Evolutionary conservation across 176 grass and related monocot species (phyloP), one percentile per base, ranked within the genome.

Genomic region (Saccharum officinarum): DNA sequence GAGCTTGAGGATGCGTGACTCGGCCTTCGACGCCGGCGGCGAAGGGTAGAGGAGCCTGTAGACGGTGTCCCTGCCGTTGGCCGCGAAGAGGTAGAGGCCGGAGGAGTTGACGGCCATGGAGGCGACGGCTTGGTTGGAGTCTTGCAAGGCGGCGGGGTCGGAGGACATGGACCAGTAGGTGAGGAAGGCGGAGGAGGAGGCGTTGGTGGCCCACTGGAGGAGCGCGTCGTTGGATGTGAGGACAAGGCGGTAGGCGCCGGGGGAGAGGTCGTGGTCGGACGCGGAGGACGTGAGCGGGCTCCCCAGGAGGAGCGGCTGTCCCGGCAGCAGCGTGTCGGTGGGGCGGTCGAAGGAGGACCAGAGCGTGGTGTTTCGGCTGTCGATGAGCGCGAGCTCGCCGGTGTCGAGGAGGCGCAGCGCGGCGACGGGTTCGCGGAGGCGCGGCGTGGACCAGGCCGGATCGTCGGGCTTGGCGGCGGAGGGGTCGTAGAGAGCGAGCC

Each of bases 321-420:
- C 86, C 4, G 82, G 72, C 15, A 97, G 82, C 18, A 95, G 79
- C 31, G 87, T 91, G 75, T 97, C 89, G n/a, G 91, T 91, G 62
- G 92, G 92, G 7, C 61, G 61, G 28, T 85, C 73, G 62, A 88
- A 95, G 39, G 90, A 88, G 45, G 91, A 91, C 92, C 95, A 93
- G 20, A 95, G 91, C 60, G 92, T 93, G 30, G 85, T 22, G 80
- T 98, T 91, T 4, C 1, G 9, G 25, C 7, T 63, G 77, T 88
- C 95, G 82, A 97, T 64, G 77, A 95, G 91, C 1, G 20, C 37
- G 40, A 98, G 93, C 71, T 98, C 92, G 40, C 95, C 92, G 20
- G 90, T 86, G 82, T 92, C 84, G 7, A 86, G 84, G 8, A 97
- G 85, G 7, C 49, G 78, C 20, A 94, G 60, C 13, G 92, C 80